Evolutionary conservation across 352 stramenopile genomes (phyloP).

Genomic region (Phytopythium litorale): DNA sequence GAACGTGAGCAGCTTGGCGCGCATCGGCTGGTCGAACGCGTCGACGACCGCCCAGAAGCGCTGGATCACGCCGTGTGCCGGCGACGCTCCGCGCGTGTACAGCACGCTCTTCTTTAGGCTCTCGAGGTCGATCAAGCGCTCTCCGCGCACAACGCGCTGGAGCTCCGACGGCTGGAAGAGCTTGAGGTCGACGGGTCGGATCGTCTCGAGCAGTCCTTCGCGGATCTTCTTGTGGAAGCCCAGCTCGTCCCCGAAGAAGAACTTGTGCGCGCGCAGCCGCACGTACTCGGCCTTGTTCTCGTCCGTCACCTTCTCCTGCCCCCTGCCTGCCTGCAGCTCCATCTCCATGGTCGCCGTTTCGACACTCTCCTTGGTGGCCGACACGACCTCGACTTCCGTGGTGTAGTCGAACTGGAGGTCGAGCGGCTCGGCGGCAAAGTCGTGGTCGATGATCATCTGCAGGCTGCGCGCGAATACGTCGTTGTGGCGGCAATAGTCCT

Average conservation of each 20-base stretch:
- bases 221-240: slow-evolving; percentile 58
- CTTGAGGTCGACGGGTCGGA: slow-evolving; percentile 42
- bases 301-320: slow-evolving; percentile 48
- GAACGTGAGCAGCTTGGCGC: slow-evolving; percentile 65
- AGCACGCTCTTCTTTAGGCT: slow-evolving; percentile 50
- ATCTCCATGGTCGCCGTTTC: slow-evolving; percentile 49
- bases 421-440: slow-evolving; percentile 49
- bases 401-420: slow-evolving; percentile 76
- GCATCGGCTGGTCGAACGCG: slow-evolving; percentile 44
- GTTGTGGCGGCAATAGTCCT: slow-evolving; percentile 56
- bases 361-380: not conserved
- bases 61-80: slow-evolving; percentile 35
- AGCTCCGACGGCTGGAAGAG: slow-evolving; percentile 60
- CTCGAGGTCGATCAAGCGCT: slow-evolving; percentile 47
- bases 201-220: slow-evolving; percentile 56
- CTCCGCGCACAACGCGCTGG: slow-evolving; percentile 38
- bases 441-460: slow-evolving; percentile 58
- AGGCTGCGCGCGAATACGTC: slow-evolving; percentile 58
- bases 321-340: slow-evolving; percentile 37
- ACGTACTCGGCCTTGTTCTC: slow-evolving; percentile 69
- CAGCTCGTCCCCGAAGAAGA: slow-evolving; percentile 59
- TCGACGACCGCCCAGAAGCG: slow-evolving; percentile 69
- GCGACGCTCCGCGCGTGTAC: slow-evolving; percentile 47
- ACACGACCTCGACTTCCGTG: slow-evolving; percentile 31
- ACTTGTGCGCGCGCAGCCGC: slow-evolving; percentile 46